phyloP scores from a whole-genome alignment of 257 asterid species.

The Cordia subcordata region DNA sequence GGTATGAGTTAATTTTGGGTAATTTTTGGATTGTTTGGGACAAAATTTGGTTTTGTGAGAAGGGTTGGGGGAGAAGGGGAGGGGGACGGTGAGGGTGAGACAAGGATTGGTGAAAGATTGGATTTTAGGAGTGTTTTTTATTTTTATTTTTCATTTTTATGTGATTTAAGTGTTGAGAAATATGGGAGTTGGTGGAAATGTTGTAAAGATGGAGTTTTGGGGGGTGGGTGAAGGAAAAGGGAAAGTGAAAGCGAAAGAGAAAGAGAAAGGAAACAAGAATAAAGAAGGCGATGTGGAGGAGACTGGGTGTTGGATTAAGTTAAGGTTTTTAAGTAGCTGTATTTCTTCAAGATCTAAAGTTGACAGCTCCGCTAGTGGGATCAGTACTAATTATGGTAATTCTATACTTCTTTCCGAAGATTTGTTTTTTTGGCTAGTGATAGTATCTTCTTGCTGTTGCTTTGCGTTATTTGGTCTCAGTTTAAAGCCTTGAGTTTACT shows the following conservation, averaged over 20 bases:
- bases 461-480: neutral
- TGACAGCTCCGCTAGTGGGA: slow-evolving; percentile 87
- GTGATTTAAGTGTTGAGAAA: slow-evolving; percentile 33
- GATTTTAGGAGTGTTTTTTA: slow-evolving; percentile 20
- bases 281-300: slow-evolving; percentile 20
- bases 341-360: slow-evolving; percentile 97
- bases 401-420: neutral
- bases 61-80: no score
- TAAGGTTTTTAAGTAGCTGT: slow-evolving; percentile 74
- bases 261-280: no score
- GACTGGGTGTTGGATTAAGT: slow-evolving; percentile 73
- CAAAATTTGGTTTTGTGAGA: no score
- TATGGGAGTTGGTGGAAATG: slow-evolving; percentile 57
- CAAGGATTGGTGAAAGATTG: slow-evolving; percentile 20
- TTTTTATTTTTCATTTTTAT: no score
- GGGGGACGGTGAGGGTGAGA: no score
- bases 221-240: slow-evolving; percentile 33
- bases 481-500: neutral
- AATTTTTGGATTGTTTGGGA: no score
- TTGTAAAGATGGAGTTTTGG: slow-evolving; percentile 48
- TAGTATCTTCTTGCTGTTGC: neutral
- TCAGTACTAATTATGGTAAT: slow-evolving; percentile 73
- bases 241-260: no score
- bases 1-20: slow-evolving; percentile 26
- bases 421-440: no score